These are phyloP conservation scores for Ustilago vetiveriae DNA, from an alignment of 1,284 basidiomycete species.

Conservation along the genomic window DNA sequence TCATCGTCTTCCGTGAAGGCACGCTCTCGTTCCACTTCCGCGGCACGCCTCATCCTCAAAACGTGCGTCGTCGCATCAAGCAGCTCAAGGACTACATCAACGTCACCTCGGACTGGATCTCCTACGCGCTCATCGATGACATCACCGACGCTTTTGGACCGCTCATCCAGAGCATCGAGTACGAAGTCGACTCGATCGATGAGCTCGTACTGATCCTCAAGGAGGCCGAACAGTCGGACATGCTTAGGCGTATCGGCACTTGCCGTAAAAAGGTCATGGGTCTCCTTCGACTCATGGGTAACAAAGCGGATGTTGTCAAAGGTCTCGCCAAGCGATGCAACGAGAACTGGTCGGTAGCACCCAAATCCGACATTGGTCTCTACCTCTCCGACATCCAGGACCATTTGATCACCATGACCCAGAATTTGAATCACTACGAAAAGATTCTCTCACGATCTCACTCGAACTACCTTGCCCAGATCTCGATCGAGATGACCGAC, in stretches of 20 bases:
- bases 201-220: slow-evolving; percentile 96
- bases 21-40: slow-evolving; percentile 97
- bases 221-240: slow-evolving; percentile 81
- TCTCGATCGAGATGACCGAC: slow-evolving; percentile 74
- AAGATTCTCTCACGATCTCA: slow-evolving; percentile 98
- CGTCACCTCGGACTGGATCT: slow-evolving; percentile 99
- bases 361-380: slow-evolving; percentile 95
- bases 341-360: slow-evolving; percentile 98
- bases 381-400: slow-evolving; percentile 90
- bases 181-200: slow-evolving; percentile 98
- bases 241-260: slow-evolving; percentile 88
- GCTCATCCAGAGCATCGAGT: slow-evolving; percentile 97
- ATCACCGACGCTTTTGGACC: slow-evolving; percentile 99
- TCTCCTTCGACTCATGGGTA: slow-evolving; percentile 90
- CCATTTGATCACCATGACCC: slow-evolving; percentile 99
- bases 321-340: slow-evolving; percentile 95
- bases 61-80: slow-evolving; percentile 96
- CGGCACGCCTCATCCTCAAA: slow-evolving; percentile 95
- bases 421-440: slow-evolving; percentile 73
- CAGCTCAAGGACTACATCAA: slow-evolving; percentile 99
- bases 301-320: slow-evolving; percentile 99
- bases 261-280: slow-evolving; percentile 99
- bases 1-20: slow-evolving; percentile 98
- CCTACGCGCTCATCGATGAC: slow-evolving; percentile 98
- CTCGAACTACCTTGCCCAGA: slow-evolving; percentile 78